phyloP scores from a whole-genome alignment of 192 early-diverging fungal genomes.

The Coemansia sp. region DNA sequence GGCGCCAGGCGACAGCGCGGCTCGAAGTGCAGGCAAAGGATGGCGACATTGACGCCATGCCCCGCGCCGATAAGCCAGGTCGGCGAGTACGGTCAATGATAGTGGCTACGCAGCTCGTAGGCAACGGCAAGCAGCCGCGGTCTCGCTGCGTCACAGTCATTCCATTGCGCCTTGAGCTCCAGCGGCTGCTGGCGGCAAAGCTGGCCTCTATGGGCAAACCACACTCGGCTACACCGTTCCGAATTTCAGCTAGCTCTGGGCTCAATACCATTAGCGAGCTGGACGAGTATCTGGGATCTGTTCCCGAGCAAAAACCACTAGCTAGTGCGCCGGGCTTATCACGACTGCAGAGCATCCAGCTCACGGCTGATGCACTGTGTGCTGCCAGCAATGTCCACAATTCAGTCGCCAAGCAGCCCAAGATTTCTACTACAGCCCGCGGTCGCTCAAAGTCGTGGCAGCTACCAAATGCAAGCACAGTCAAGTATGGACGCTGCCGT shows the following conservation, averaged over 20 bases:
- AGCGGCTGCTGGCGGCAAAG: slow-evolving; percentile 22
- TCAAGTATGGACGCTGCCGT: background rate
- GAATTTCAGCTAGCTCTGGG: background rate
- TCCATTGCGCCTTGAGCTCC: slow-evolving; percentile 42
- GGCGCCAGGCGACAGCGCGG: no score
- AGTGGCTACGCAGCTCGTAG: background rate
- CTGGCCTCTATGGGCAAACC: slow-evolving; percentile 3
- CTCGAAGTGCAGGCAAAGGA: no score
- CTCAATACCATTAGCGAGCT: background rate
- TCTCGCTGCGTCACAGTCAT: slow-evolving; percentile 39
- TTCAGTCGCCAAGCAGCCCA: background rate
- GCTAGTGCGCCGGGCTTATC: background rate
- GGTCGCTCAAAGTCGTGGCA: slow-evolving; percentile 1
- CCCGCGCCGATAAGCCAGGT: slow-evolving; percentile 14
- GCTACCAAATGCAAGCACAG: background rate
- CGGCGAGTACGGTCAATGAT: slow-evolving; percentile 50
- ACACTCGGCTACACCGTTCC: background rate
- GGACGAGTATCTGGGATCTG: background rate
- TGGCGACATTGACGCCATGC: slow-evolving; percentile 5
- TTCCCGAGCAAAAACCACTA: background rate
- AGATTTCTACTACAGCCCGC: background rate
- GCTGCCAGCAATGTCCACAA: background rate
- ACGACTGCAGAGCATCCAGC: background rate
- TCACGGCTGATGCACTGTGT: background rate
- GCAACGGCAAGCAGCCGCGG: background rate